A percentile compares a stretch with the other conserved stretches of the same genome.
Evolutionary conservation across 2,329 filamentous ascomycete species (phyloP).

Genomic region (Laburnicola sp.): DNA sequence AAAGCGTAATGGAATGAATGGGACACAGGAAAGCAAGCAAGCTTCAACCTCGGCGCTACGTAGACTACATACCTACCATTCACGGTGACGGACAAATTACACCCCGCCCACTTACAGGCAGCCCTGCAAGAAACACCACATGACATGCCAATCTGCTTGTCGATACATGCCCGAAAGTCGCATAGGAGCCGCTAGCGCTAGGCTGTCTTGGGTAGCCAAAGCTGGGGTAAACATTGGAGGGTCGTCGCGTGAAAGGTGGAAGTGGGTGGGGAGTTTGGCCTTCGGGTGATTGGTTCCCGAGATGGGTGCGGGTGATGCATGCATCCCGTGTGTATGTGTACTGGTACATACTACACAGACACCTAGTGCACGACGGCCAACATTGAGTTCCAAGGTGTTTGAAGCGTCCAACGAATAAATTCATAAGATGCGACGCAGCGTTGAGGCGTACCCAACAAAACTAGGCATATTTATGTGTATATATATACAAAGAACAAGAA

Average conservation of each 20-base stretch:
- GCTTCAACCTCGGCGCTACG: not conserved
- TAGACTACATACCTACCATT: no score
- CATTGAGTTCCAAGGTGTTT: no score
- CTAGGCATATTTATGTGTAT: not conserved
- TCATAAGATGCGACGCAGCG: no score
- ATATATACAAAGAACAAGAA: conserved; percentile 1
- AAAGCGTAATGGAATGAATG: not conserved
- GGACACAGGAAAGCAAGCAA: not conserved
- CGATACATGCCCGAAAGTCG: not conserved
- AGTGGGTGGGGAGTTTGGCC: not conserved
- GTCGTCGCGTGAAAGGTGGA: not conserved
- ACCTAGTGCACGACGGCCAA: no score
- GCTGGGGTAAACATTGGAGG: conserved; percentile 5
- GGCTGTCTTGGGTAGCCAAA: conserved; percentile 8
- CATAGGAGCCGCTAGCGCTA: conserved; percentile 3
- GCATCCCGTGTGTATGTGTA: not conserved
- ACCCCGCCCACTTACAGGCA: no score
- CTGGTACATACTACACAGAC: not conserved
- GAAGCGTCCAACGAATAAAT: no score
- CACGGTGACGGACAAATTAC: not conserved
- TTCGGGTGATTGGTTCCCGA: not conserved
- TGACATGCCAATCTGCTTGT: not conserved
- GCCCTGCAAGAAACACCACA: not conserved
- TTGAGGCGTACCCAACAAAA: no score
- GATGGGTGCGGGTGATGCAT: not conserved